Conservation (phyloP, 164 flowering plant genomes). For the Kingdonia uniflora region DNA sequence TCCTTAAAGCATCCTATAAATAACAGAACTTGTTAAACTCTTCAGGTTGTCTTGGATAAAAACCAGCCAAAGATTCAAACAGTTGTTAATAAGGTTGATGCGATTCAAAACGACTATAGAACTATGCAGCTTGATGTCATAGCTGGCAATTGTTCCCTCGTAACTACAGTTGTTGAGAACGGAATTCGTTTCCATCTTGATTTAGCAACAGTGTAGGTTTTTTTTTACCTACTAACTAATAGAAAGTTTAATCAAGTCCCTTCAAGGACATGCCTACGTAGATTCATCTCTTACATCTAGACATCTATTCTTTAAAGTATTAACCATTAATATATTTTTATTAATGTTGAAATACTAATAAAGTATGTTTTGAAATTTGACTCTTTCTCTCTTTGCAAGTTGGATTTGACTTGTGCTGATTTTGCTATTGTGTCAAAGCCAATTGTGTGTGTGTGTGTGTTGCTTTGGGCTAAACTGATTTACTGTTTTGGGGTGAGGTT, state of each 20-base stretch:
- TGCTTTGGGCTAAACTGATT: no score
- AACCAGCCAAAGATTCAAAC: constrained; percentile 85
- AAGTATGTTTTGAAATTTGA: no score
- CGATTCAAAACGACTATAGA: constrained; percentile 74
- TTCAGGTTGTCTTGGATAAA: constrained; percentile 87
- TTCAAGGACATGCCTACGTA: no score
- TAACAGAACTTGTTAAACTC: constrained; percentile 5
- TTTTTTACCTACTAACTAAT: constrained; percentile 7
- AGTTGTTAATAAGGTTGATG: constrained; percentile 83
- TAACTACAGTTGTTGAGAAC: constrained; percentile 70
- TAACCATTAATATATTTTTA: no score
- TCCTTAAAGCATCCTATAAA: constrained; percentile 3
- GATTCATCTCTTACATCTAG: no score
- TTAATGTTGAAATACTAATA: no score
- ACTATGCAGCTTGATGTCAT: constrained; percentile 97
- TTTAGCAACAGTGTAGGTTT: constrained; percentile 71
- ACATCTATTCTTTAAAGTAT: no score
- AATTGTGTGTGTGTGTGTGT: no score
- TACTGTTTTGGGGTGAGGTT: no score
- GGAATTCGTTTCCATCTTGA: constrained; percentile 79
- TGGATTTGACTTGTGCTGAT: no score
- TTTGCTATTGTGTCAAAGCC: no score
- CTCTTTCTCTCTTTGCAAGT: no score
- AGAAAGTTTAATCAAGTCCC: neutral
- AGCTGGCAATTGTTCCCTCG: constrained; percentile 87